These are phyloP conservation scores for Syzygium malaccense DNA, from an alignment of 441 rosid species.

Conservation along the genomic window DNA sequence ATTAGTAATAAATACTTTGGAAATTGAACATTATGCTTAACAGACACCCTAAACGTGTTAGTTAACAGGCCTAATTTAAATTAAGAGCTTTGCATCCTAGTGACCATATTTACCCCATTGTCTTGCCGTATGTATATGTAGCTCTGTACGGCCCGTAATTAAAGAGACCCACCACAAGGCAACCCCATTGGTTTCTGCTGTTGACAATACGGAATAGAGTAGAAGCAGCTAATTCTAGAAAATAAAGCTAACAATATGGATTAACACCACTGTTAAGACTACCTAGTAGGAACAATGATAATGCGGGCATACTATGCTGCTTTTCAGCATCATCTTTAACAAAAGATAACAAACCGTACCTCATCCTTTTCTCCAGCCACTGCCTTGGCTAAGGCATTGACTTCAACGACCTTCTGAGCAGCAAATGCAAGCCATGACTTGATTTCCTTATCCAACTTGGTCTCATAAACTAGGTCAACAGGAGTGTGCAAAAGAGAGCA, in stretches of 20 bases:
- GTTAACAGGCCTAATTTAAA: background rate
- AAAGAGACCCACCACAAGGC: background rate
- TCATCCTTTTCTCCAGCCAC: background rate
- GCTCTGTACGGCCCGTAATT: background rate
- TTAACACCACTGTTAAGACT: background rate
- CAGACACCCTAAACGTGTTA: background rate
- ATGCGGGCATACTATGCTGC: no score
- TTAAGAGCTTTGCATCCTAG: background rate
- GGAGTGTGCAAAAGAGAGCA: background rate
- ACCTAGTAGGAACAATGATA: background rate
- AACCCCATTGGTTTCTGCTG: background rate
- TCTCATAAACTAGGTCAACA: background rate
- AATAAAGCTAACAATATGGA: background rate
- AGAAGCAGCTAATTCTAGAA: background rate
- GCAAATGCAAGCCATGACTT: constrained; percentile 2
- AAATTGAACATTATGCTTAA: background rate
- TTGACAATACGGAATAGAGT: background rate
- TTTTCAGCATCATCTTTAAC: no score
- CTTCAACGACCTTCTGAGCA: background rate
- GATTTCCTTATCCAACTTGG: background rate
- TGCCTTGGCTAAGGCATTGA: background rate
- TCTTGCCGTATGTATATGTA: background rate
- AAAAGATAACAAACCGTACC: background rate
- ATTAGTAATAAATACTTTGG: background rate
- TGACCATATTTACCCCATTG: background rate